These are phyloP conservation scores for Auricularia sp. DNA, from an alignment of 768 basidiomycete genomes.

Conservation along the genomic window DNA sequence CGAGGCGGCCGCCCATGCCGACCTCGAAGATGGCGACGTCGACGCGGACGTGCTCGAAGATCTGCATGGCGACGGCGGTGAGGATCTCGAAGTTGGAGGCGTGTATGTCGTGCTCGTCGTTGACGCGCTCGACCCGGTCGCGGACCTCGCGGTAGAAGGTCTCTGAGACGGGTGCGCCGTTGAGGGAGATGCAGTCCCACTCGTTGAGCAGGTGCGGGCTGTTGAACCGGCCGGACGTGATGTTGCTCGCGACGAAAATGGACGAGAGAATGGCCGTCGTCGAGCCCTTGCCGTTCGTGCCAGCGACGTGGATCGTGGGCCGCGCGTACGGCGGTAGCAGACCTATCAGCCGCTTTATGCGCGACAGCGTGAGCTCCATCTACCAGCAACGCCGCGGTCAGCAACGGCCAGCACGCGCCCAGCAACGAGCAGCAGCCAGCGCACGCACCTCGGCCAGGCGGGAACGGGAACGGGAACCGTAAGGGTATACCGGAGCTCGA, in stretches of 20 bases:
- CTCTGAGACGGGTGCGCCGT: conserved; percentile 40
- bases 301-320: conserved; percentile 84
- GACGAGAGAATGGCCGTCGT: conserved; percentile 76
- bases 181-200: conserved; percentile 65
- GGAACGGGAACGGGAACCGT: too few relatives aligned
- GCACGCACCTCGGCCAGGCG: too few relatives aligned
- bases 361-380: conserved; percentile 58
- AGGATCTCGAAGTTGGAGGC: conserved; percentile 78
- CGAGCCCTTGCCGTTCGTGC: conserved; percentile 97
- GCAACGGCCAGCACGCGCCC: neutral
- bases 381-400: neutral
- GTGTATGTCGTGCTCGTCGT: conserved; percentile 31
- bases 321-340: conserved; percentile 53
- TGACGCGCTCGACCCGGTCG: conserved; percentile 36
- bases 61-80: conserved; percentile 64
- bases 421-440: too few relatives aligned
- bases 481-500: too few relatives aligned
- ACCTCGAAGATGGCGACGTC: conserved; percentile 87
- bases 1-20: conserved; percentile 85
- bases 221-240: conserved; percentile 76
- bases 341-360: conserved; percentile 41
- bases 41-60: conserved; percentile 60
- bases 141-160: conserved; percentile 38
- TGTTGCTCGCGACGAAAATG: conserved; percentile 46
- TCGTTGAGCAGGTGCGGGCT: conserved; percentile 80